These are phyloP conservation scores for Chaetomium olivaceum DNA, from an alignment of 2,329 filamentous ascomycete genomes.

Conservation along the genomic window DNA sequence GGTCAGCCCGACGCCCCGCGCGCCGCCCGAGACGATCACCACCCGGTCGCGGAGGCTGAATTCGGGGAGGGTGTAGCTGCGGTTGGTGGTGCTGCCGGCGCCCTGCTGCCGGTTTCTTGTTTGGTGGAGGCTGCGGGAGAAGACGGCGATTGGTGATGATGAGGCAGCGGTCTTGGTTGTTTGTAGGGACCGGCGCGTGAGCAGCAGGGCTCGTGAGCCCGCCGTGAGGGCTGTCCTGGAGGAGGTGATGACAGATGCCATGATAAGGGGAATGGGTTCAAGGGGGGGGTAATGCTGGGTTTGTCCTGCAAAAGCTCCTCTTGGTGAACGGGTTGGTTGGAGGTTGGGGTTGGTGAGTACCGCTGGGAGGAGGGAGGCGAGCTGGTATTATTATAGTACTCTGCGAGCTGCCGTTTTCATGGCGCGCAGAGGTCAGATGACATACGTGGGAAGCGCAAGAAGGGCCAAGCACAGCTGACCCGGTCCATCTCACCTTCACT, in stretches of 20 bases:
- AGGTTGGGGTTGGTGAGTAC: background rate
- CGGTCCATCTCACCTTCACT: background rate
- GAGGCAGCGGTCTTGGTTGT: background rate
- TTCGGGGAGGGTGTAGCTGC: slow-evolving; percentile 57
- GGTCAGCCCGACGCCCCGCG: slow-evolving; percentile 73
- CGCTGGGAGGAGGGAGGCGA: background rate
- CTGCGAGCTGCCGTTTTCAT: background rate
- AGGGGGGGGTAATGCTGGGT: background rate
- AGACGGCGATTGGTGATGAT: background rate
- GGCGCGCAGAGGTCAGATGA: slow-evolving; percentile 5
- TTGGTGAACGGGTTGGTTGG: background rate
- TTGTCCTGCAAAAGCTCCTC: background rate
- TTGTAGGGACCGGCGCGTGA: slow-evolving; percentile 4
- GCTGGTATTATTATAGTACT: background rate
- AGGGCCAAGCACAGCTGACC: background rate
- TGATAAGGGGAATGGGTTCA: background rate
- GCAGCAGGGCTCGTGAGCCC: slow-evolving; percentile 9
- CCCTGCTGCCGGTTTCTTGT: slow-evolving; percentile 2
- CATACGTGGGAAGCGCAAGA: background rate
- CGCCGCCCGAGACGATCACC: slow-evolving; percentile 74
- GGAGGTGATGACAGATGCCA: slow-evolving; percentile 13
- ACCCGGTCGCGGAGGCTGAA: slow-evolving; percentile 75
- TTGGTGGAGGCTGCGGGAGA: slow-evolving; percentile 21
- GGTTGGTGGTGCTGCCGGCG: background rate
- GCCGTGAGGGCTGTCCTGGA: slow-evolving; percentile 9